These are phyloP conservation scores for Taiwanofungus camphoratus DNA, from an alignment of 1,284 basidiomycete species.

Conservation along the genomic window DNA sequence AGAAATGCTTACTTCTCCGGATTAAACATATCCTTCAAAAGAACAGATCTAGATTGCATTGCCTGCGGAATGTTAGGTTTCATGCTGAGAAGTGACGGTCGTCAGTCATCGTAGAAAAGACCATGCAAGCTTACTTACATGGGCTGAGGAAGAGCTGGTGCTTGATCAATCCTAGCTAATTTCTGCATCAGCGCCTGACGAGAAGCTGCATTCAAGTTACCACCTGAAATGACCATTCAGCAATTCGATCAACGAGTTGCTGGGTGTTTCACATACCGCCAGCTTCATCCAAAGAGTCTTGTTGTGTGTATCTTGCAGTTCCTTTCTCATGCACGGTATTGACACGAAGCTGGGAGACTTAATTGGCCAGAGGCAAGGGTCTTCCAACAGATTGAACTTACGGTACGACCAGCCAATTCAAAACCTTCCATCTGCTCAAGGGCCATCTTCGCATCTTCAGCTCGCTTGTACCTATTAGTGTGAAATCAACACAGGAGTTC, in stretches of 20 bases:
- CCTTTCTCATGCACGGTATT: conserved; percentile 91
- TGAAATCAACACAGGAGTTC: conserved; percentile 4
- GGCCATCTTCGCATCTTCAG: conserved; percentile 92
- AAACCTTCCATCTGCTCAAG: conserved; percentile 98
- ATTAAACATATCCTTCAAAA: conserved; percentile 95
- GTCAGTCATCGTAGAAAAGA: not conserved
- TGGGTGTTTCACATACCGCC: conserved; percentile 49
- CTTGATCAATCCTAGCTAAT: conserved; percentile 86
- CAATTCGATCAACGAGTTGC: not conserved
- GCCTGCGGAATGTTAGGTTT: conserved; percentile 69
- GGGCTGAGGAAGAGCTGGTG: conserved; percentile 49
- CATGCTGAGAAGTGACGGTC: conserved; percentile 32
- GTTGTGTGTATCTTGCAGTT: conserved; percentile 62
- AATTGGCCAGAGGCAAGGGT: conserved; percentile 7
- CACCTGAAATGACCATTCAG: conserved; percentile 40
- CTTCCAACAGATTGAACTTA: conserved; percentile 39
- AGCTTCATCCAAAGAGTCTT: conserved; percentile 78
- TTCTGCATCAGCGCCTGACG: conserved; percentile 99
- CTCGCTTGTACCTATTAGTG: conserved; percentile 68
- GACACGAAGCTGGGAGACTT: conserved; percentile 62
- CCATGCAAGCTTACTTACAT: conserved; percentile 39
- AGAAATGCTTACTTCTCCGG: conserved; percentile 77
- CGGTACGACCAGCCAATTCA: conserved; percentile 89
- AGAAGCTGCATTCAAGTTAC: conserved; percentile 92
- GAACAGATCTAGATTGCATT: conserved; percentile 79